Base-by-base conservation (phyloP, 2,329 filamentous ascomycete genomes). In the Dendrostoma leiphaemia region DNA sequence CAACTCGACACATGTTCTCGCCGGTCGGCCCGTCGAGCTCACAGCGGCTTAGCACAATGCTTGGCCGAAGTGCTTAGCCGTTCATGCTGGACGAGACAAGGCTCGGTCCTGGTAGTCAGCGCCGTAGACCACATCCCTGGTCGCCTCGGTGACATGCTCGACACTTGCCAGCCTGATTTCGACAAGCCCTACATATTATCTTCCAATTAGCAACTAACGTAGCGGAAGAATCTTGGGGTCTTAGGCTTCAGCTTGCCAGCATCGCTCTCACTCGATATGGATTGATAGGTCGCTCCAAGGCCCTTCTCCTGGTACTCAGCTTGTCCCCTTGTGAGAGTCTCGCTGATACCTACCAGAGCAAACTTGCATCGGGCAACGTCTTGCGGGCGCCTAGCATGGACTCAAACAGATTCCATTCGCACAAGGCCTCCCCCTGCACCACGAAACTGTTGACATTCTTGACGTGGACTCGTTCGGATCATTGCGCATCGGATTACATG, bases 321-420 rank as follows among this genome's bases (percentile, higher is more conserved):
- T 55, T 70, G 62, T 52, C 76, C 74, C 1, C 53, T 51, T 1
- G 68, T 63, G 1, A 76, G 59, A 0, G 69, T 62, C 52, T 75
- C 73, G 0, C 69, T 70, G 13, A 69, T 35, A 1, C 67, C 72
- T 57, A 76, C 74, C 1, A 76, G 61, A 0, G 70, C 74, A 21
- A 69, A 71, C 64, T 69, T 6, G 61, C 62, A 0, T 60, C 51
- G 55, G 68, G 68, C 2, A 65, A 23, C 1, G 12, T 40, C 24
- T 40, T 40, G 12, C 37, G 23, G n/a, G 12, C 7, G 12, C 4
- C 17, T 24, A 6, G 21, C 12, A 23, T 4, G 12, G 2, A 5
- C 19, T 2, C 24, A 40, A 23, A 24, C 37, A 24, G 5, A 24
- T 24, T 24, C n/a, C n/a, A n/a, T n/a, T n/a, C n/a, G n/a, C n/a